phyloP scores from a whole-genome alignment of 1,284 basidiomycete genomes.

The Tylopilus orsonianus region DNA sequence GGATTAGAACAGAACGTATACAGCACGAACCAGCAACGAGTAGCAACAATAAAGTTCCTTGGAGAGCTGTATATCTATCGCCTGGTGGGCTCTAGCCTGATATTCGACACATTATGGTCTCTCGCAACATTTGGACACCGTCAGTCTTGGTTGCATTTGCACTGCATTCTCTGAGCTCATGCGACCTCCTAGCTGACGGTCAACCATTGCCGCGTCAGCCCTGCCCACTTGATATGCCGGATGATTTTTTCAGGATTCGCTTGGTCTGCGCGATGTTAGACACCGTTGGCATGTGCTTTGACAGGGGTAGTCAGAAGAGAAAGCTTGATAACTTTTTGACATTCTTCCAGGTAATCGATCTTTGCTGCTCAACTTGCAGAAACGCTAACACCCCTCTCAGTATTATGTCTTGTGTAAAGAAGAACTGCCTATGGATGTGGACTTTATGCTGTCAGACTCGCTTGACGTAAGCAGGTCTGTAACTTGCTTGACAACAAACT shows the following conservation, averaged over 20 bases:
- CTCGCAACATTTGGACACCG: slow-evolving; percentile 96
- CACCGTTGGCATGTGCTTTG: slow-evolving; percentile 98
- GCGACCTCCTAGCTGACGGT: slow-evolving; percentile 66
- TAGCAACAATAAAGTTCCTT: slow-evolving; percentile 90
- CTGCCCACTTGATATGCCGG: slow-evolving; percentile 83
- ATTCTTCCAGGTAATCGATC: slow-evolving; percentile 80
- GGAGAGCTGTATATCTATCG: slow-evolving; percentile 98
- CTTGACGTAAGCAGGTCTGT: slow-evolving; percentile 61
- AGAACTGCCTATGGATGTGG: slow-evolving; percentile 91
- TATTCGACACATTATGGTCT: slow-evolving; percentile 95
- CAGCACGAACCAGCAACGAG: slow-evolving; percentile 90
- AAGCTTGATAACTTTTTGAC: slow-evolving; percentile 91
- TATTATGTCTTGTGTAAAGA: slow-evolving; percentile 89
- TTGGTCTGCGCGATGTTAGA: slow-evolving; percentile 92
- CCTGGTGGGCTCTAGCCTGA: slow-evolving; percentile 83
- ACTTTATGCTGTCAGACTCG: slow-evolving; percentile 95
- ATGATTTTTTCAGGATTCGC: slow-evolving; percentile 95
- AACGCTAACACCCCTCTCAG: slow-evolving; percentile 40
- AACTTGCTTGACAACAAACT: slow-evolving; percentile 7
- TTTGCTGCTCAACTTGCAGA: neutral
- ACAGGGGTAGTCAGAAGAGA: slow-evolving; percentile 85
- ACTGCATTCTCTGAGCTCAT: slow-evolving; percentile 9
- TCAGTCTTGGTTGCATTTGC: slow-evolving; percentile 44
- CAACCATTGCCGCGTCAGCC: slow-evolving; percentile 81
- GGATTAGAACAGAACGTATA: slow-evolving; percentile 96